Conservation (phyloP, 140 eudicot species). For the Oenanthe javanica region DNA sequence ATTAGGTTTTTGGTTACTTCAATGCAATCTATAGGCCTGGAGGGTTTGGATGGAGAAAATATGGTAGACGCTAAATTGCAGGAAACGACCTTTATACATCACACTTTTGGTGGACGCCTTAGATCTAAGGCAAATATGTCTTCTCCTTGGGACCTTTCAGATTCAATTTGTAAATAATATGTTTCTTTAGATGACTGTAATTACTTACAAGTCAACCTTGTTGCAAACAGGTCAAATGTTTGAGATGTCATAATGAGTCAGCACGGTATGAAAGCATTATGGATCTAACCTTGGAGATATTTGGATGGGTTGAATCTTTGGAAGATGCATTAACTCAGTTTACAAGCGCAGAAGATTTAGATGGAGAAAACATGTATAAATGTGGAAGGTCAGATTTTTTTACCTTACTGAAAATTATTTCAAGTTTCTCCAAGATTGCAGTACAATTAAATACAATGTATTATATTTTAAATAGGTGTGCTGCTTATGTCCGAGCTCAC, state of each 20-base stretch:
- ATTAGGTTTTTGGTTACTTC: slow-evolving; percentile 78
- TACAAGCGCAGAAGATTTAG: slow-evolving; percentile 80
- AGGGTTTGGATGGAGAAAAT: slow-evolving; percentile 71
- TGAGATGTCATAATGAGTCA: slow-evolving; percentile 75
- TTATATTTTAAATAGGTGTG: slow-evolving; percentile 43
- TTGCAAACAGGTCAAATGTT: slow-evolving; percentile 60
- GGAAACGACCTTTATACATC: slow-evolving; percentile 91
- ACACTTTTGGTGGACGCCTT: slow-evolving; percentile 81
- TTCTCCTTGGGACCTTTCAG: slow-evolving; percentile 5
- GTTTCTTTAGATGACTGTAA: background rate
- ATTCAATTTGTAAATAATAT: background rate
- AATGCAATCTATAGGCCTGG: slow-evolving; percentile 89
- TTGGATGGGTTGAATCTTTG: slow-evolving; percentile 70
- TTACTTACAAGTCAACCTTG: background rate
- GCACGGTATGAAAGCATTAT: slow-evolving; percentile 70
- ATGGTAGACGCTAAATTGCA: slow-evolving; percentile 59
- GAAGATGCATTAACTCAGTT: slow-evolving; percentile 88
- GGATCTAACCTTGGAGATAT: slow-evolving; percentile 86
- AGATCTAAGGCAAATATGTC: slow-evolving; percentile 55
- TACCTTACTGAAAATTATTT: background rate
- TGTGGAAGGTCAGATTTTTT: slow-evolving; percentile 69
- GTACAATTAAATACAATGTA: slow-evolving; percentile 7
- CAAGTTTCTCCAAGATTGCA: slow-evolving; percentile 4
- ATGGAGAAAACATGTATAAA: slow-evolving; percentile 89
- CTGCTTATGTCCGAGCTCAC: slow-evolving; percentile 68